Percentiles rank a stretch among this genome's conserved stretches.
These are phyloP conservation scores for Cercospora janseana DNA, from an alignment of 2,329 filamentous ascomycete species.

Conservation along the genomic window DNA sequence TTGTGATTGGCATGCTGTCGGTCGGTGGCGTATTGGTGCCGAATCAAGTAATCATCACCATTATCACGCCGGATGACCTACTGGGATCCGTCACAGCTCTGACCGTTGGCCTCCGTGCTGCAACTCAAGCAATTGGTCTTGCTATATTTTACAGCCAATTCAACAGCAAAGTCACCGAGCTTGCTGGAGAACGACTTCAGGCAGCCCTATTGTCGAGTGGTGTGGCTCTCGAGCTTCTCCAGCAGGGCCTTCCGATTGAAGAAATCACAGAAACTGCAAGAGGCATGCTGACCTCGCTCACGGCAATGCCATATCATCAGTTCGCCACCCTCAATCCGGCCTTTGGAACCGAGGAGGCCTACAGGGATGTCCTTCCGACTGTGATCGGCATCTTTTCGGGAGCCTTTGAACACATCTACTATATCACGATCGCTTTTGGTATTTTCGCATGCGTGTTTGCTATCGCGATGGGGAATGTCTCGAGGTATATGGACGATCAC, in stretches of 20 bases:
- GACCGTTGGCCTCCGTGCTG: slow-evolving; percentile 4
- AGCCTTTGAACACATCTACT: slow-evolving; percentile 2
- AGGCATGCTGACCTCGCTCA: slow-evolving; percentile 10
- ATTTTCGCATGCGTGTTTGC: neutral
- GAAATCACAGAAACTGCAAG: slow-evolving; percentile 1
- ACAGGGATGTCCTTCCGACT: neutral
- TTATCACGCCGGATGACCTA: slow-evolving; percentile 8
- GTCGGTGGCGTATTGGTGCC: slow-evolving; percentile 9
- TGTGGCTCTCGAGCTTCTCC: neutral
- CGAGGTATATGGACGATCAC: slow-evolving; percentile 7
- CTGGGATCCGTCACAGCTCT: slow-evolving; percentile 10
- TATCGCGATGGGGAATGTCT: neutral
- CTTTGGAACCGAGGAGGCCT: neutral
- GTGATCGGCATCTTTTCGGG: slow-evolving; percentile 8
- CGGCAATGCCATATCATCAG: slow-evolving; percentile 10
- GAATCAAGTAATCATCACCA: slow-evolving; percentile 13
- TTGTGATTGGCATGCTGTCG: slow-evolving; percentile 4
- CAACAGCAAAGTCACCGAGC: slow-evolving; percentile 4
- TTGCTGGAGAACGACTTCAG: neutral
- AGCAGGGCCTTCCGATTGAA: neutral
- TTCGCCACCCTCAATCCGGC: neutral
- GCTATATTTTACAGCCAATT: slow-evolving; percentile 11
- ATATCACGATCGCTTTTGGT: slow-evolving; percentile 10
- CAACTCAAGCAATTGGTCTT: slow-evolving; percentile 5
- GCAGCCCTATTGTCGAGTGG: slow-evolving; percentile 3